phyloP scores from a whole-genome alignment of 2,329 filamentous ascomycete genomes.

The Epichloe uncinata region DNA sequence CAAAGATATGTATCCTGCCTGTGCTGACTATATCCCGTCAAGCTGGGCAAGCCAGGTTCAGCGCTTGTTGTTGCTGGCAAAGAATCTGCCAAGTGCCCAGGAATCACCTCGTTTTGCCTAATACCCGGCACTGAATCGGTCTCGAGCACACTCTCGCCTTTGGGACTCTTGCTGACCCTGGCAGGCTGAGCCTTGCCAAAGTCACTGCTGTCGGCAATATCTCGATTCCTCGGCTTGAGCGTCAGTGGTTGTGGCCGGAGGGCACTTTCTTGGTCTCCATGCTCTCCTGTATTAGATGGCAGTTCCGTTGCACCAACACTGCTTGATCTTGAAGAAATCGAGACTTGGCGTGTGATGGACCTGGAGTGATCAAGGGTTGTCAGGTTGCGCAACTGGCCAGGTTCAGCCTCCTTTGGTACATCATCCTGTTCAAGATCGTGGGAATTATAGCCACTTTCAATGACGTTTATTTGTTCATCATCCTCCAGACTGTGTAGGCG shows the following conservation, averaged over 20 bases:
- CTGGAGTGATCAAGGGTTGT: neutral
- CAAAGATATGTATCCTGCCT: constrained; percentile 8
- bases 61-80: neutral
- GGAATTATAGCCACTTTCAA: neutral
- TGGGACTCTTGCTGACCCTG: neutral
- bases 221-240: neutral
- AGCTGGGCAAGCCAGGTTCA: constrained; percentile 5
- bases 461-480: neutral
- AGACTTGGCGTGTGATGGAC: neutral
- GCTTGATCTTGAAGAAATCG: neutral
- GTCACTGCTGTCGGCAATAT: neutral
- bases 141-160: neutral
- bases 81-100: neutral
- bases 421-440: constrained; percentile 1
- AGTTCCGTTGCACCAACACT: neutral
- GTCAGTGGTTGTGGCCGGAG: neutral
- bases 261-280: neutral
- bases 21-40: constrained; percentile 6
- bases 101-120: neutral
- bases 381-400: too few species aligned
- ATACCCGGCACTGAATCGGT: neutral
- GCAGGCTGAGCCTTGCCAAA: neutral
- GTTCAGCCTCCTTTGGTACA: neutral
- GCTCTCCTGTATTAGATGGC: neutral
- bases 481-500: neutral